Percentiles rank a stretch among this genome's conserved stretches.
Conservation (phyloP, 805 yeast species). For the Spencermartinsiella europaea region DNA sequence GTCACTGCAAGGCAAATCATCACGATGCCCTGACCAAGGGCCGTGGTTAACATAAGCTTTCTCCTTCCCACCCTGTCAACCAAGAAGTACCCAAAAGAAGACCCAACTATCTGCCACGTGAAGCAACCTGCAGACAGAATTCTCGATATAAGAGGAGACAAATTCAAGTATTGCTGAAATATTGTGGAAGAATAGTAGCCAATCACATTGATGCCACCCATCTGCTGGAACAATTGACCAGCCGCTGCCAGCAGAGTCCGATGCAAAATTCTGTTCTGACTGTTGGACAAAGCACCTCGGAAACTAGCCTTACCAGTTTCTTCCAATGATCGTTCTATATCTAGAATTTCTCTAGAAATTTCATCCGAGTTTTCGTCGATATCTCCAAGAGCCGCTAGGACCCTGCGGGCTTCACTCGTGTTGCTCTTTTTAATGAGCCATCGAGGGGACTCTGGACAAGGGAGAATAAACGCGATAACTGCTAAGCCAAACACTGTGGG, state of each 20-base stretch:
- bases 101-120: constrained; percentile 13
- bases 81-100: constrained; percentile 2
- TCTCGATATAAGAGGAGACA: constrained; percentile 8
- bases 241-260: constrained; percentile 12
- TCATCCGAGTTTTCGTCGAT: constrained; percentile 5
- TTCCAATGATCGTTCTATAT: constrained; percentile 12
- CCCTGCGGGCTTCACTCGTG: constrained; percentile 6
- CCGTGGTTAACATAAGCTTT: constrained; percentile 4
- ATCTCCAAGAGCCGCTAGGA: constrained; percentile 11
- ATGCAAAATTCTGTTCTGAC: constrained; percentile 10
- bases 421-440: constrained; percentile 49
- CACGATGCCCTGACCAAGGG: constrained; percentile 7
- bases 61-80: constrained; percentile 10
- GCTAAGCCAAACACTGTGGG: constrained; percentile 57
- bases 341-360: constrained; percentile 8
- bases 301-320: constrained; percentile 8
- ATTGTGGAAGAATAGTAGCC: constrained; percentile 14
- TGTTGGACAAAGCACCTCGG: constrained; percentile 4
- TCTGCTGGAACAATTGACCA: constrained; percentile 12
- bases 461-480: constrained; percentile 38
- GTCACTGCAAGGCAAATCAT: constrained; percentile 13
- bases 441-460: constrained; percentile 80
- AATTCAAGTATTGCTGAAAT: constrained; percentile 10
- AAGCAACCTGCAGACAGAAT: constrained; percentile 9
- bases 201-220: constrained; percentile 13